Base-by-base conservation (phyloP, 1,284 basidiomycete genomes). In the Marasmius fiardii region DNA sequence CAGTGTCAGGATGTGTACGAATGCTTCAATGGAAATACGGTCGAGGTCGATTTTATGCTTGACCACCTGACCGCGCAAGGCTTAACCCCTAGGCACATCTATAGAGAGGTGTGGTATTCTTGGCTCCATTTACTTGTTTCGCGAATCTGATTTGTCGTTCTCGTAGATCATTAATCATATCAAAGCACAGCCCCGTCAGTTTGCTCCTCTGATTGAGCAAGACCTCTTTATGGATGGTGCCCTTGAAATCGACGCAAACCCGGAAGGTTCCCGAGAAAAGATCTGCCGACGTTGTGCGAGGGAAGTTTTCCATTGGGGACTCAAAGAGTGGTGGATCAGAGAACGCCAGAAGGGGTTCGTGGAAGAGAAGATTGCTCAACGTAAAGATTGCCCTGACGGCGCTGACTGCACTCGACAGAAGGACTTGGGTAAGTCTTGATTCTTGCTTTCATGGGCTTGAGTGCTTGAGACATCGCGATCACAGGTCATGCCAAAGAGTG, bases 31-130 rank as follows among this genome's bases (percentile, higher is more conserved):
- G 77, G 78, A 58, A 92, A 92, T 64, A 79, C 77, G 0, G 78
- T 88, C 35, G 89, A 92, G 67, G 89, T 89, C 14, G 90, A 92
- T 35, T 80, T 88, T 55, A 82, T 92, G 81, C 69, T 92, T 41
- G 89, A 92, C 65, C 89, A 92, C 67, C 67, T 92, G 51, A 79
- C 78, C 16, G 73, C 74, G 3, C 79, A 85, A 55, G 67, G 77
- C 52, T 67, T 90, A 28, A 79, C 77, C 2, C 87, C 88, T 6
- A 79, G 77, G 52, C 79, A 85, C 61, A 86, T 92, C 28, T 92
- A 91, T 68, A 80, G 81, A 55, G 86, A 91, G 67, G 89, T 87
- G 57, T 57, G n/a, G 74, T 67, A 21, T 23, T 52, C 52, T 52
- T 48, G 23, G 35, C 43, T 47, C 26, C 3, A 49, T 33, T 28